Evolutionary conservation across 768 basidiomycete genomes (phyloP).

Genomic region (Xanthoconium stramineum): DNA sequence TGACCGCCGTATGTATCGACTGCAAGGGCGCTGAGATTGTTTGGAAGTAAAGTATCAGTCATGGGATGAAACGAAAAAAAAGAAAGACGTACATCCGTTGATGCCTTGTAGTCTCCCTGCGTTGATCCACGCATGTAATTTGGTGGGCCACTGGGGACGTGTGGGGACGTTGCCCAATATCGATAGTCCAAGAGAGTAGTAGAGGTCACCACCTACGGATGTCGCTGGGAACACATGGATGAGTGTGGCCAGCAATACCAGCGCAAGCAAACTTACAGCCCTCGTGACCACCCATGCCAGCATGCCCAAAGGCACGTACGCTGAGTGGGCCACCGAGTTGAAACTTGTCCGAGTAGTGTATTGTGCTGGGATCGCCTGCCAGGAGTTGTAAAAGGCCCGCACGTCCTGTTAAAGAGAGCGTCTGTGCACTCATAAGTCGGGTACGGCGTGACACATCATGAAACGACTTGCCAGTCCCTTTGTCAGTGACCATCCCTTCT

Average conservation of each 20-base stretch:
- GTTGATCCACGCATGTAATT: conserved; percentile 77
- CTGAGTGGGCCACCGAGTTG: conserved; percentile 91
- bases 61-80: not conserved
- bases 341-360: conserved; percentile 78
- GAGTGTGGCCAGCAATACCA: not conserved
- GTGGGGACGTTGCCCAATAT: conserved; percentile 70
- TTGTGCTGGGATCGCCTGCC: conserved; percentile 35
- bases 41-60: no score
- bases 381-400: conserved; percentile 71
- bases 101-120: conserved; percentile 69
- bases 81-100: conserved; percentile 46
- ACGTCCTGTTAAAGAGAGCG: conserved; percentile 68
- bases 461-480: conserved; percentile 21
- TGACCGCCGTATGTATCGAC: conserved; percentile 17
- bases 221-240: conserved; percentile 51
- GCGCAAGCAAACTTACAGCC: conserved; percentile 44
- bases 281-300: conserved; percentile 76
- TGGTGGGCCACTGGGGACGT: conserved; percentile 82
- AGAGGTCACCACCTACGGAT: conserved; percentile 78
- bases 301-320: conserved; percentile 72
- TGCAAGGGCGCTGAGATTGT: conserved; percentile 6
- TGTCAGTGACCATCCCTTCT: conserved; percentile 23
- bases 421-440: conserved; percentile 41
- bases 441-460: not conserved
- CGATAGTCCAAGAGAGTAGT: conserved; percentile 75